phyloP scores from a whole-genome alignment of 371 early-diverging fungal species.

The Phascolomyces articulosus region DNA sequence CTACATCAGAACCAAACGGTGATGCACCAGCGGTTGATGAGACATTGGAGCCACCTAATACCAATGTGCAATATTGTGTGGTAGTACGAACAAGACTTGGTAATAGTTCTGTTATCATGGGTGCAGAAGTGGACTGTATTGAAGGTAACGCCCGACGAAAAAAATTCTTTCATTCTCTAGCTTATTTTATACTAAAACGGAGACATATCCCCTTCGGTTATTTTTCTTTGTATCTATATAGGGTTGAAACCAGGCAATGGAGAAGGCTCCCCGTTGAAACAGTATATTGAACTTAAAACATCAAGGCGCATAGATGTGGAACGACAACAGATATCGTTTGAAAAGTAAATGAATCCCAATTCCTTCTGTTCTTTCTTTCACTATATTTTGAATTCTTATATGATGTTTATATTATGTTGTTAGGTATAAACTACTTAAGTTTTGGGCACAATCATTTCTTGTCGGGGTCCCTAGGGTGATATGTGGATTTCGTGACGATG shows the following conservation, averaged over 20 bases:
- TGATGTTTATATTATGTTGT: neutral
- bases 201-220: too few species aligned
- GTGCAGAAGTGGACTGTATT: slow-evolving; percentile 93
- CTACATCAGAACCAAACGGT: slow-evolving; percentile 36
- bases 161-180: neutral
- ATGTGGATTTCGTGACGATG: slow-evolving; percentile 86
- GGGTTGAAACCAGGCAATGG: slow-evolving; percentile 38
- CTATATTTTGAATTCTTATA: too few species aligned
- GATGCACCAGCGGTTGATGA: slow-evolving; percentile 43
- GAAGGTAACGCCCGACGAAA: slow-evolving; percentile 33
- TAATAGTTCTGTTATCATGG: slow-evolving; percentile 71
- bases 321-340: slow-evolving; percentile 61
- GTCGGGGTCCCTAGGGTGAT: slow-evolving; percentile 84
- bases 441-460: slow-evolving; percentile 93
- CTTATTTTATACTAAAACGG: too few species aligned
- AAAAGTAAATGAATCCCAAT: slow-evolving; percentile 65
- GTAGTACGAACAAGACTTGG: slow-evolving; percentile 84
- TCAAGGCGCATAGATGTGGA: slow-evolving; percentile 63
- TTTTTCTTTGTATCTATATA: slow-evolving; percentile 6
- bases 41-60: slow-evolving; percentile 64
- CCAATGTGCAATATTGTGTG: slow-evolving; percentile 86
- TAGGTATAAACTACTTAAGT: slow-evolving; percentile 83
- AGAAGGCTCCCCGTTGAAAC: slow-evolving; percentile 41
- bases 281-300: slow-evolving; percentile 92
- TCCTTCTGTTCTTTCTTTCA: too few species aligned